Conservation (phyloP, 306 rosid species). For the Ormosia semicastrata region DNA sequence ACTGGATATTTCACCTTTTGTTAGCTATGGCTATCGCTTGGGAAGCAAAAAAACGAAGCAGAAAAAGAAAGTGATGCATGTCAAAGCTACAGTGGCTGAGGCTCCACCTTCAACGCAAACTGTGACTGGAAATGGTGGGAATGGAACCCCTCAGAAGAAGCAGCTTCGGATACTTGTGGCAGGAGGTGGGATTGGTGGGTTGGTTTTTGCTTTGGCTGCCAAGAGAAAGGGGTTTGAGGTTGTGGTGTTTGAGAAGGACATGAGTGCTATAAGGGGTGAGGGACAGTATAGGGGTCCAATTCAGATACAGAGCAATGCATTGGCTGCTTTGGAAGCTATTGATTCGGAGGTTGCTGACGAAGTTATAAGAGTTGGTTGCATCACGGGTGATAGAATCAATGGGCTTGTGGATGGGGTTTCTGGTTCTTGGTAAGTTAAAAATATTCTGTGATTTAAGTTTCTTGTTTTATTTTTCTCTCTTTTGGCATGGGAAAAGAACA, state of each 20-base stretch:
- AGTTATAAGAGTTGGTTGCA: constrained; percentile 81
- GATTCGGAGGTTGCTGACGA: constrained; percentile 92
- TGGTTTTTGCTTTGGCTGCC: constrained; percentile 84
- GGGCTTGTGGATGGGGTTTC: constrained; percentile 96
- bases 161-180: constrained; percentile 63
- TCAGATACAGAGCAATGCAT: constrained; percentile 97
- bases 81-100: constrained; percentile 47
- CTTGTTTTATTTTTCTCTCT: neutral
- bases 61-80: constrained; percentile 34
- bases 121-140: neutral
- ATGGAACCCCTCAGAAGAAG: constrained; percentile 36
- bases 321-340: constrained; percentile 97
- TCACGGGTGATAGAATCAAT: constrained; percentile 93
- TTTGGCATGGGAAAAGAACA: neutral
- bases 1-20: constrained; percentile 38
- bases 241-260: constrained; percentile 78
- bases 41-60: constrained; percentile 41
- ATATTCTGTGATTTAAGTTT: neutral
- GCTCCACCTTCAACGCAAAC: constrained; percentile 24
- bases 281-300: constrained; percentile 97
- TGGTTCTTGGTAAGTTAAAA: constrained; percentile 70
- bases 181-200: constrained; percentile 89
- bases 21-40: constrained; percentile 1
- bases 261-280: constrained; percentile 87
- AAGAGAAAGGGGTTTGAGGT: constrained; percentile 84